Evolutionary conservation across 768 basidiomycete genomes (phyloP).

Genomic region (Hygrocybe punicea): DNA sequence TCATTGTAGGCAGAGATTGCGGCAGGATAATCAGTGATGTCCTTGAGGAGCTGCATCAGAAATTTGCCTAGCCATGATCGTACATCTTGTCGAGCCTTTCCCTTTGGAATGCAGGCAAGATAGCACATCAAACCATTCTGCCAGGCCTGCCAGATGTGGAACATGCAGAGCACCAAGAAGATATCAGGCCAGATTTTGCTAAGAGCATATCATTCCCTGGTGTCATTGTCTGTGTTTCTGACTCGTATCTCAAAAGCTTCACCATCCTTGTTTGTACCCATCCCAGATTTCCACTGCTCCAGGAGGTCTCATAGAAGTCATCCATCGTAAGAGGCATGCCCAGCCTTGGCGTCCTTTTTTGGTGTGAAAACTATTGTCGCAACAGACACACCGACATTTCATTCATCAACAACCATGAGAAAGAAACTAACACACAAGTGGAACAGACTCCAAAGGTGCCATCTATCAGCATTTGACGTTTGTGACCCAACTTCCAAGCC

Average conservation of each 20-base stretch:
- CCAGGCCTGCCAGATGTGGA: too few relatives aligned
- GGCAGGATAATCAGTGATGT: too few relatives aligned
- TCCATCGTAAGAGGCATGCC: constrained; percentile 7
- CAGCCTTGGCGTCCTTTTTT: constrained; percentile 2
- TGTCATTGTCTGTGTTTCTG: too few relatives aligned
- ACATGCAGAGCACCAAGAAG: too few relatives aligned
- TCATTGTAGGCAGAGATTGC: too few relatives aligned
- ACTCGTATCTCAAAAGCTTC: neutral
- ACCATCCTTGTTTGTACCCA: constrained; percentile 4
- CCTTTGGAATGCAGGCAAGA: too few relatives aligned
- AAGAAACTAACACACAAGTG: constrained; percentile 7
- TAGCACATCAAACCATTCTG: too few relatives aligned
- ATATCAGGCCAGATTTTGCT: too few relatives aligned
- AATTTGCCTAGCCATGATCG: too few relatives aligned
- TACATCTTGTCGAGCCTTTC: too few relatives aligned
- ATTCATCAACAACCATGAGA: constrained; percentile 12
- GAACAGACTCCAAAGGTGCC: constrained; percentile 14
- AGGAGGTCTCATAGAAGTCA: neutral
- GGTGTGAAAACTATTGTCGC: constrained; percentile 5
- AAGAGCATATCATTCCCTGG: too few relatives aligned
- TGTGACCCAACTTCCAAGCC: constrained; percentile 11
- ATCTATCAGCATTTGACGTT: constrained; percentile 11
- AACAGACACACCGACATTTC: constrained; percentile 4
- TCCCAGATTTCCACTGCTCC: neutral
- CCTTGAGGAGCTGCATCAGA: too few relatives aligned